These are phyloP conservation scores for Geoglossum cookeanum DNA, from an alignment of 2,329 filamentous ascomycete genomes.

Conservation along the genomic window DNA sequence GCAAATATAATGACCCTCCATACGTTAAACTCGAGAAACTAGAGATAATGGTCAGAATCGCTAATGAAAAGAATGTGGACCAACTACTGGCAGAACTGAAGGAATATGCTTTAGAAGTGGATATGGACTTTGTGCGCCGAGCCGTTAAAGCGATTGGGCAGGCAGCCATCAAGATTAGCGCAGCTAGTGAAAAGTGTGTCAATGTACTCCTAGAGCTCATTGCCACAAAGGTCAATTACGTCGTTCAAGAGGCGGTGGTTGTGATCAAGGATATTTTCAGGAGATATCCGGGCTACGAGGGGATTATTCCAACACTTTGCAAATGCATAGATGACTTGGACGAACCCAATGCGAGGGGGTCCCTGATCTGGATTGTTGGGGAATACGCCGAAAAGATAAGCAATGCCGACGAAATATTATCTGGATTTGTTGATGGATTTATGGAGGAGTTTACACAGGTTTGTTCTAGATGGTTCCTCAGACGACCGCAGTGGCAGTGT, in stretches of 20 bases:
- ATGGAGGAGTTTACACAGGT: constrained; percentile 93
- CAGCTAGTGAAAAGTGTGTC: constrained; percentile 85
- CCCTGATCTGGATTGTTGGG: constrained; percentile 95
- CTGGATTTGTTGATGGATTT: constrained; percentile 82
- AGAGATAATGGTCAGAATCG: constrained; percentile 98
- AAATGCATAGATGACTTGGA: constrained; percentile 94
- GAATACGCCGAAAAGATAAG: constrained; percentile 99
- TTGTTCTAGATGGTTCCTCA: constrained; percentile 15
- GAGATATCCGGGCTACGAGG: constrained; percentile 94
- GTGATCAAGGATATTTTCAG: constrained; percentile 98
- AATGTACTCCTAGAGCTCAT: constrained; percentile 86
- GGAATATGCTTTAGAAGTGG: constrained; percentile 93
- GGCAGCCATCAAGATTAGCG: constrained; percentile 96
- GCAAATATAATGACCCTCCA: constrained; percentile 97
- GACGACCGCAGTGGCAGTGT: background rate
- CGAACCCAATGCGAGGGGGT: constrained; percentile 75
- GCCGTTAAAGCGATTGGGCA: constrained; percentile 94
- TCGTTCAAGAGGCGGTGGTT: constrained; percentile 95
- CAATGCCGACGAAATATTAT: constrained; percentile 89
- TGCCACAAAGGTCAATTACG: constrained; percentile 95
- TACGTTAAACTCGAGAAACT: constrained; percentile 97
- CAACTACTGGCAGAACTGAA: constrained; percentile 87
- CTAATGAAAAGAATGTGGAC: constrained; percentile 90
- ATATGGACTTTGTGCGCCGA: constrained; percentile 95
- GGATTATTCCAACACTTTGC: constrained; percentile 90